Percentiles rank a stretch among this genome's conserved stretches.
phyloP scores from a whole-genome alignment of 2,329 filamentous ascomycete genomes.

The Paecilomyces formosus region DNA sequence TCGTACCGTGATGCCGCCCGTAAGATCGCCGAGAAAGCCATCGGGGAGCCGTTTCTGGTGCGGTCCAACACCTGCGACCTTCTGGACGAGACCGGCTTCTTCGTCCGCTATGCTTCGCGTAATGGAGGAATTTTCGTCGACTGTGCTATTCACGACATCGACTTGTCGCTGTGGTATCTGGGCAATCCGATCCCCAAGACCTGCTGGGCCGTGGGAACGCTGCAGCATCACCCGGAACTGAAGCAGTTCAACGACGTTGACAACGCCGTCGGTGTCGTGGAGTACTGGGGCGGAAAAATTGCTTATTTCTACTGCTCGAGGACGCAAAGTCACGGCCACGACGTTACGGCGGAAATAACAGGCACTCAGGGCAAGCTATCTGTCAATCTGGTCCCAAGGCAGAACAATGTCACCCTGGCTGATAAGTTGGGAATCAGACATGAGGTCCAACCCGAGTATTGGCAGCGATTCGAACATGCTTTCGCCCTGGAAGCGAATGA shows the following conservation, averaged over 20 bases:
- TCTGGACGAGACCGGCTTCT: conserved; percentile 32
- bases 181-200: conserved; percentile 29
- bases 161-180: conserved; percentile 36
- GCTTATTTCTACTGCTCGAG: conserved; percentile 39
- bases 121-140: conserved; percentile 41
- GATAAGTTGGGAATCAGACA: conserved; percentile 14
- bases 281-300: conserved; percentile 38
- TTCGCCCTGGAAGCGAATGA: conserved; percentile 19
- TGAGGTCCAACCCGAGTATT: conserved; percentile 15
- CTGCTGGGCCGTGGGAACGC: conserved; percentile 27
- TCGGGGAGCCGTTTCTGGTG: conserved; percentile 34
- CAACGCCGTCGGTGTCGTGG: conserved; percentile 38
- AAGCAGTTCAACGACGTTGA: conserved; percentile 33
- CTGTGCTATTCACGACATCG: conserved; percentile 39
- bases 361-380: conserved; percentile 32
- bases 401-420: conserved; percentile 16
- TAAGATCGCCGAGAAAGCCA: conserved; percentile 27
- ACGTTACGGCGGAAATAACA: conserved; percentile 37
- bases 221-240: conserved; percentile 30
- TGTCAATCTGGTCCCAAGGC: conserved; percentile 23
- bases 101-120: conserved; percentile 33
- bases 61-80: conserved; percentile 38
- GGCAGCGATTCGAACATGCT: conserved; percentile 17
- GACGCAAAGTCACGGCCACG: conserved; percentile 37
- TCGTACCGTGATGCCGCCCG: conserved; percentile 31